Evolutionary conservation across 176 grass and related monocot genomes (phyloP), one percentile per base, ranked within the genome.

Genomic region (Typha latifolia): DNA sequence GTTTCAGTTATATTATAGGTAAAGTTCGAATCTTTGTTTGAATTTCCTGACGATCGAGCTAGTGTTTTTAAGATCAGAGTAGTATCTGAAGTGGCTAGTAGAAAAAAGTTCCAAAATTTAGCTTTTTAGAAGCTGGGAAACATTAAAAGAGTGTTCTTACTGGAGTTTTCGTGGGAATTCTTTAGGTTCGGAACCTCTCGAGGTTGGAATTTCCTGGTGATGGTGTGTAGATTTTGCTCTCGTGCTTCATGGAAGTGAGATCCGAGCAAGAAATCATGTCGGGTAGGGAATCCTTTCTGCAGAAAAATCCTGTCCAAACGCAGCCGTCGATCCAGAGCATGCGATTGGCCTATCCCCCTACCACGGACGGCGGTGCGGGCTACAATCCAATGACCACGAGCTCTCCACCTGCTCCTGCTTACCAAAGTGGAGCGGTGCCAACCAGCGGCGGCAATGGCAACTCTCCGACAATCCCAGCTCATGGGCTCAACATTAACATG

Each of bases 271-370:
- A 21, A 59, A 76, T 72, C 66, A 90, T 93, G 81, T 70, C 86
- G 0, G 83, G 85, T 26, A 92, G 88, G 80, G 94, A 87, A 69
- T 85, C 86, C 52, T 99, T 99, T 59, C 68, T 84, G 70, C 84
- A 88, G 31, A 90, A 90, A 62, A 90, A 76, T 62, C 68, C 86
- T 51, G 51, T 79, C 21, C 76, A 74, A 34, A 24, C 81, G 11
- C 81, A 82, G 69, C 77, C 67, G 55, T 67, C 84, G 62, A 68
- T 83, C 86, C 89, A 87, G 68, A 84, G 51, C 72, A 48, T 84
- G 78, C 95, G 86, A 72, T 78, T 99, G 78, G 84, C 84, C 49
- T 99, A 85, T 84, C 77, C 84, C 5, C 65, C 74, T 8, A 77
- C 84, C 5, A 61, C 74, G 4, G 86, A 93, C 49, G 95, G 89